phyloP scores from a whole-genome alignment of 495 filamentous ascomycete species.

The Hypoxylon fuscum region DNA sequence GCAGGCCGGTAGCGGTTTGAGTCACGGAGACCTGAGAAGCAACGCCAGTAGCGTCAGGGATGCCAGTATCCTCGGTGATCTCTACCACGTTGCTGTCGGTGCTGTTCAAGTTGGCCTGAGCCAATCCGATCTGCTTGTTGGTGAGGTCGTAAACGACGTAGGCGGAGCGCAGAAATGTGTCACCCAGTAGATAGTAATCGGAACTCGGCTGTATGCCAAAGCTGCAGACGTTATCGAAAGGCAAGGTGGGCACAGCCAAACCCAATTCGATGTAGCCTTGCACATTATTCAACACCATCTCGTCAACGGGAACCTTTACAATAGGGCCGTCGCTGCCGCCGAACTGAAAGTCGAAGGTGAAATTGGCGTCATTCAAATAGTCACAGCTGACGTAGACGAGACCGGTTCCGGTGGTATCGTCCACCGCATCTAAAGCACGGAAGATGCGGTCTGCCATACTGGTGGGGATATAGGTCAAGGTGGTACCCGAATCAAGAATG shows the following conservation, averaged over 20 bases:
- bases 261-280: constrained; percentile 37
- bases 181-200: constrained; percentile 65
- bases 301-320: constrained; percentile 75
- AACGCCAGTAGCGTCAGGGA: constrained; percentile 54
- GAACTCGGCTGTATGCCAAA: constrained; percentile 51
- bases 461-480: constrained; percentile 80
- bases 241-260: constrained; percentile 35
- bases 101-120: constrained; percentile 84
- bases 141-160: constrained; percentile 93
- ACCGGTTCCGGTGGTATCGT: constrained; percentile 52
- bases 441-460: constrained; percentile 66
- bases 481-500: constrained; percentile 88
- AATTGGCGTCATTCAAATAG: constrained; percentile 63
- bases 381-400: constrained; percentile 59
- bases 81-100: constrained; percentile 60
- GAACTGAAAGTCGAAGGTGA: constrained; percentile 72
- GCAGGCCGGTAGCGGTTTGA: constrained; percentile 27
- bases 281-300: constrained; percentile 74
- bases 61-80: constrained; percentile 48
- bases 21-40: constrained; percentile 30
- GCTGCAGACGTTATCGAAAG: constrained; percentile 49
- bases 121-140: constrained; percentile 85
- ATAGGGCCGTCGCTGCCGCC: constrained; percentile 55
- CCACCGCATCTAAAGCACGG: constrained; percentile 61
- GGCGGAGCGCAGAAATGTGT: constrained; percentile 90